These are phyloP conservation scores for Aureobasidium namibiae DNA, from an alignment of 2,329 filamentous ascomycete genomes.

Conservation along the genomic window DNA sequence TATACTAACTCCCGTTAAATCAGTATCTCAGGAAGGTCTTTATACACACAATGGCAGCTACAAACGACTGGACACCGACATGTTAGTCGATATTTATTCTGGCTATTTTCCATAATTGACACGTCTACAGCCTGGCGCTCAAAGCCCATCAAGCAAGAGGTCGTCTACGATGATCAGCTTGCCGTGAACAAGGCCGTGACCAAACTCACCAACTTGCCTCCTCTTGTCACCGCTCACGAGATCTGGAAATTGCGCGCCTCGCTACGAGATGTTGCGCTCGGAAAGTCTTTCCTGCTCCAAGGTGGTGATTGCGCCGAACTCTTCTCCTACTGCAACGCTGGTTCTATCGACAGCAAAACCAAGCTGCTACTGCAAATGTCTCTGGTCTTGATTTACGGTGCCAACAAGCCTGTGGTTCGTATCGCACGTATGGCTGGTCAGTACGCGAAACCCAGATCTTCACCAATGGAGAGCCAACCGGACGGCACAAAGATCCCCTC, in stretches of 20 bases:
- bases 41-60: constrained; percentile 7
- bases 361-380: constrained; percentile 97
- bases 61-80: constrained; percentile 30
- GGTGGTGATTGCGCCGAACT: constrained; percentile 96
- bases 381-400: constrained; percentile 85
- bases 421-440: constrained; percentile 96
- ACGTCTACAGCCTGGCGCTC: constrained; percentile 58
- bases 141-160: constrained; percentile 71
- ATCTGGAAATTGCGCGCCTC: constrained; percentile 71
- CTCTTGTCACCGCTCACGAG: constrained; percentile 70
- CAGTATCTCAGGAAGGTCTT: not conserved
- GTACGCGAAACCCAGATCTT: constrained; percentile 92
- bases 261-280: constrained; percentile 77
- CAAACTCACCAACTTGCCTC: constrained; percentile 63
- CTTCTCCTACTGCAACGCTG: constrained; percentile 89
- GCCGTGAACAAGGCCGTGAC: constrained; percentile 52
- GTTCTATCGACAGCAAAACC: constrained; percentile 89
- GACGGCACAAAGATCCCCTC: constrained; percentile 75
- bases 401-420: constrained; percentile 73
- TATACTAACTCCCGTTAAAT: not conserved
- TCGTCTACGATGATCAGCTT: constrained; percentile 56
- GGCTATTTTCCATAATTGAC: not conserved
- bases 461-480: constrained; percentile 66
- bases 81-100: constrained; percentile 23
- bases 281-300: constrained; percentile 88